phyloP scores from a whole-genome alignment of 163 green algal genomes.

The Chlamydomonas reinhardtii region DNA sequence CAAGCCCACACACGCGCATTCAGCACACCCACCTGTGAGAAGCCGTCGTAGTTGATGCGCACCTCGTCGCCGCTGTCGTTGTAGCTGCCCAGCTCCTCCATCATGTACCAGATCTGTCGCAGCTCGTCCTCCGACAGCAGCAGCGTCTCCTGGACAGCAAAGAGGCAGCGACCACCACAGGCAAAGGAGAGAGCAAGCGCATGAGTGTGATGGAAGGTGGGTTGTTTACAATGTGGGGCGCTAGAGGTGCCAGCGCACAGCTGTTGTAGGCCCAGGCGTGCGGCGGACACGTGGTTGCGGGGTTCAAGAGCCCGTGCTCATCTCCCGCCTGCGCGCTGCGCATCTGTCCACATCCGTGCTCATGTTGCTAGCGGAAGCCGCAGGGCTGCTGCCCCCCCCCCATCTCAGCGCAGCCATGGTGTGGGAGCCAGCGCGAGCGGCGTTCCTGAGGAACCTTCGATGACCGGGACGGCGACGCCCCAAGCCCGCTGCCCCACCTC shows the following conservation, averaged over 20 bases:
- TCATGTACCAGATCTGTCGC: conserved; percentile 49
- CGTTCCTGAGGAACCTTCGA: neutral
- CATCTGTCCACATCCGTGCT: too few species aligned
- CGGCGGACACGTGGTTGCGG: neutral
- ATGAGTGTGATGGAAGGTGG: too few species aligned
- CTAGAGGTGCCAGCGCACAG: too few species aligned
- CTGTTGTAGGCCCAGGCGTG: too few species aligned
- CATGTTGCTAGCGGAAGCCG: too few species aligned
- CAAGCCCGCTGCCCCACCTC: too few species aligned
- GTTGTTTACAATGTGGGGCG: too few species aligned
- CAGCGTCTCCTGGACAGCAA: conserved; percentile 51
- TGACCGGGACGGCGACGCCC: neutral
- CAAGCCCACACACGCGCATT: too few species aligned
- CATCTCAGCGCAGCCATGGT: too few species aligned
- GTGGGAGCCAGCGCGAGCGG: neutral
- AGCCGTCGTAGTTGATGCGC: conserved; percentile 70
- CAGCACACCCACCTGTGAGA: conserved; percentile 55
- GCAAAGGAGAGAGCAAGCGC: neutral
- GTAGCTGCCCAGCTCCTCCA: conserved; percentile 47
- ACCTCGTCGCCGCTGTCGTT: conserved; percentile 39
- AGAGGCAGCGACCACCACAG: neutral
- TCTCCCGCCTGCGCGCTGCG: neutral
- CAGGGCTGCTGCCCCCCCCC: too few species aligned
- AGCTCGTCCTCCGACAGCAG: conserved; percentile 49
- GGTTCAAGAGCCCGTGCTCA: too few species aligned